Evolutionary conservation across 2,329 filamentous ascomycete species (phyloP), one percentile per base, ranked within the genome.

Genomic region (Colletotrichum sp.): DNA sequence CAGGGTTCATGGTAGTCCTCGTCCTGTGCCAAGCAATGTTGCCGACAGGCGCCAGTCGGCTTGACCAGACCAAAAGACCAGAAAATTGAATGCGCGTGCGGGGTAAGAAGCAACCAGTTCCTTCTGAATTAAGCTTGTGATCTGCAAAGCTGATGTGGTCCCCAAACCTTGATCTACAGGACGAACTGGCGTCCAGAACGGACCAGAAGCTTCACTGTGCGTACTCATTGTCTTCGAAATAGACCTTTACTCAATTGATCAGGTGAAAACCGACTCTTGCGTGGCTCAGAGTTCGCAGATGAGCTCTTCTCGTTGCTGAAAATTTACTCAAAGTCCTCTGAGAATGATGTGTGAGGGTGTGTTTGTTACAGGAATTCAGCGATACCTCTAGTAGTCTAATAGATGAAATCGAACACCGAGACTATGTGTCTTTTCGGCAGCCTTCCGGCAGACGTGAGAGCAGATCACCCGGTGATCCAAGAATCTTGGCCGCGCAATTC

Each of bases 201-300:
- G 3, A 49, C 18, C n/a, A 21, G n/a, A 49, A n/a, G 39, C 39
- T n/a, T 21, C 44, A 49, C 18, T n/a, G 44, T 13, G 10, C n/a
- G 6, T 49, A 2, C 44, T 21, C 44, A 49, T 21, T 49, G 18
- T 21, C 44, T 10, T 10, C 10, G 1, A 2, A 49, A 21, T 7
- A 3, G 44, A 12, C 9, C n/a, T 5, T 49, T 0, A 4, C 18
- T 21, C 18, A 3, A 2, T 1, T 10, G 0, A n/a, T 5, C 39
- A 49, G 8, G 8, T 6, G 39, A 49, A 28, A 28, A 8, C 0
- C 6, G 26, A 28, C 26, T 28, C 26, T 28, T 28, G 26, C 26
- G 26, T 28, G 26, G 26, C 26, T 26, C 26, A 26, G 26, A 26
- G 26, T 26, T 26, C 26, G 26, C 26, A 26, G 26, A 26, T 26